A percentile compares a stretch with the other conserved stretches of the same genome.
Evolutionary conservation across 1,284 basidiomycete species (phyloP).

Genomic region (Sporisorium iseilematis-ciliati): DNA sequence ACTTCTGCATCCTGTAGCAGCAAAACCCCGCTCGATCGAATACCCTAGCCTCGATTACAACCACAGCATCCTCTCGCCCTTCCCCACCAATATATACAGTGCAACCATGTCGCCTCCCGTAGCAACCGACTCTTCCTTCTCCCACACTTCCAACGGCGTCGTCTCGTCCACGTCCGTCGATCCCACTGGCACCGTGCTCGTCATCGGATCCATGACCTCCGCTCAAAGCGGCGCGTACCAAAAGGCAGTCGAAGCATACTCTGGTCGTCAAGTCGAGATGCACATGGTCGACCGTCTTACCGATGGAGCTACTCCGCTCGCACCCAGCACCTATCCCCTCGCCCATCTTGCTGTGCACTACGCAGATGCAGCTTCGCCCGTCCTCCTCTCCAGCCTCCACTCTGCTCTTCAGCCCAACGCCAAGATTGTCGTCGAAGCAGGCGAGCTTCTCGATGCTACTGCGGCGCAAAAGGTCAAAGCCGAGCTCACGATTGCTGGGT

Average conservation of each 20-base stretch:
- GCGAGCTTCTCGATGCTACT: slow-evolving; percentile 36
- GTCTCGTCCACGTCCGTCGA: slow-evolving; percentile 46
- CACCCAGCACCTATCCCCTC: slow-evolving; percentile 42
- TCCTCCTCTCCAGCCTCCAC: slow-evolving; percentile 50
- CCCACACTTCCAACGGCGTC: slow-evolving; percentile 43
- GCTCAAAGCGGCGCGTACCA: slow-evolving; percentile 63
- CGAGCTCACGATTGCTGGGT: slow-evolving; percentile 60
- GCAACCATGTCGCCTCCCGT: slow-evolving; percentile 43
- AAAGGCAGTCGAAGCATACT: slow-evolving; percentile 51
- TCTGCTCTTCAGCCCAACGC: slow-evolving; percentile 44
- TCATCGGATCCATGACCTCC: slow-evolving; percentile 64
- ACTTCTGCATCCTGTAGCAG: not conserved
- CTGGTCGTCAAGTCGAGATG: slow-evolving; percentile 62
- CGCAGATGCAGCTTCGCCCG: slow-evolving; percentile 43
- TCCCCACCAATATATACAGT: not conserved
- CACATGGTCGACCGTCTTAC: slow-evolving; percentile 68
- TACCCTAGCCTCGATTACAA: not conserved
- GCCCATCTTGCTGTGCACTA: slow-evolving; percentile 54
- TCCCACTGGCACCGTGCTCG: slow-evolving; percentile 50
- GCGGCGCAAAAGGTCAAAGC: slow-evolving; percentile 42
- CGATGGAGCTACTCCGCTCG: slow-evolving; percentile 55
- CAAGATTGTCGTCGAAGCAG: slow-evolving; percentile 47
- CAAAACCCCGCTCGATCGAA: not conserved
- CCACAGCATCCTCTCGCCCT: not conserved
- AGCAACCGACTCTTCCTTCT: slow-evolving; percentile 41